A percentile compares a stretch with the other conserved stretches of the same genome.
Conservation (phyloP, 116 monocot genomes). For the Iris pallida region DNA sequence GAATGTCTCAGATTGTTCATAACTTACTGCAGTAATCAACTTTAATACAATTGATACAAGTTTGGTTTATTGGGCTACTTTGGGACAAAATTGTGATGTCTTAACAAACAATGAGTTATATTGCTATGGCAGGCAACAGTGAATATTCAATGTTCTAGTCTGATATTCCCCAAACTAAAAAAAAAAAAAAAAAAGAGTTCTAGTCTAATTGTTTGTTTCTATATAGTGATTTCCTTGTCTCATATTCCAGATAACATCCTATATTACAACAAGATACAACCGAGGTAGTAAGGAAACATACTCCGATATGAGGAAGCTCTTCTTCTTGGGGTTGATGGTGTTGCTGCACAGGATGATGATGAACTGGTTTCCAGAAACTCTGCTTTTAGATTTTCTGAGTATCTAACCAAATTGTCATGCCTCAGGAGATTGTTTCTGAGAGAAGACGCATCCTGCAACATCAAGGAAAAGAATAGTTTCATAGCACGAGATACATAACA, state of each 20-base stretch:
- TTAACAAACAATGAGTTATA: too few species aligned
- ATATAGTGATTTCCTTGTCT: too few species aligned
- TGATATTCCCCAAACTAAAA: too few species aligned
- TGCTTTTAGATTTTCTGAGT: conserved; percentile 53
- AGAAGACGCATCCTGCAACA: conserved; percentile 60
- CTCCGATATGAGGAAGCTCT: conserved; percentile 46
- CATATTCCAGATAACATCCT: not conserved
- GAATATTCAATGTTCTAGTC: too few species aligned
- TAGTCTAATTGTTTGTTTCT: too few species aligned
- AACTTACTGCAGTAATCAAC: too few species aligned
- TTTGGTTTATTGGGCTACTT: too few species aligned
- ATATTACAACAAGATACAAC: not conserved
- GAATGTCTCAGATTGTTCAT: too few species aligned
- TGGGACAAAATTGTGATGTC: too few species aligned
- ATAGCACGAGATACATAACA: not conserved
- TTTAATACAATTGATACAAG: too few species aligned
- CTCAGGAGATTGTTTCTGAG: conserved; percentile 53
- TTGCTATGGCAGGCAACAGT: too few species aligned
- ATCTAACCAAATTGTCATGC: conserved; percentile 69
- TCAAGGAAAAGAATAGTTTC: not conserved
- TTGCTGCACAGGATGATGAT: conserved; percentile 52
- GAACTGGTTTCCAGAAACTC: conserved; percentile 37
- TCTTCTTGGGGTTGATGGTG: conserved; percentile 53
- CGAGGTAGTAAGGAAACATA: conserved; percentile 16
- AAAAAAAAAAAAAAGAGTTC: too few species aligned